phyloP scores from a whole-genome alignment of 2,329 filamentous ascomycete genomes.

The Microdochium nivale region DNA sequence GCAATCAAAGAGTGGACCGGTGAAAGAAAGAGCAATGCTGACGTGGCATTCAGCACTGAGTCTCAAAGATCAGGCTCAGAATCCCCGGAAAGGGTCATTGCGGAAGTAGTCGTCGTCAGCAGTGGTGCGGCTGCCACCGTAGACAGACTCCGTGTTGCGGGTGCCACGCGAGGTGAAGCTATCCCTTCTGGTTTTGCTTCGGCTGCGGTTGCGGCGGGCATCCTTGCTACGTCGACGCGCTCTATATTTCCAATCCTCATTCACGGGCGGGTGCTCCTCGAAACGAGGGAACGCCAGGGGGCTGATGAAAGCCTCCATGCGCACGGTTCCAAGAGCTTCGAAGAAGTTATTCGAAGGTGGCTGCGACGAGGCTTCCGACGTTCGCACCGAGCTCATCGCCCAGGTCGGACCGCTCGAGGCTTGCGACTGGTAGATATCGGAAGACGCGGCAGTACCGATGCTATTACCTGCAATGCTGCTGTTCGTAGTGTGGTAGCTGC shows the following conservation, averaged over 20 bases:
- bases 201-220: constrained; percentile 39
- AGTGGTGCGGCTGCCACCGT: constrained; percentile 34
- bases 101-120: constrained; percentile 49
- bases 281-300: constrained; percentile 43
- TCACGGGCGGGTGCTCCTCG: constrained; percentile 37
- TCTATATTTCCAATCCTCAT: constrained; percentile 38
- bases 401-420: constrained; percentile 29
- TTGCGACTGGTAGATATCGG: constrained; percentile 51
- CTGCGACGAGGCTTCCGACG: constrained; percentile 45
- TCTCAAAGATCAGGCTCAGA: constrained; percentile 25
- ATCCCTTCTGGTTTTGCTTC: constrained; percentile 41
- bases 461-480: constrained; percentile 52
- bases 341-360: constrained; percentile 57
- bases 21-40: background rate
- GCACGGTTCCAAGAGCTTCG: constrained; percentile 80
- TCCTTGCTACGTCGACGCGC: constrained; percentile 48
- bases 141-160: constrained; percentile 37
- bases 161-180: constrained; percentile 38
- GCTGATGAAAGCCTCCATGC: constrained; percentile 95
- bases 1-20: background rate
- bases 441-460: constrained; percentile 48
- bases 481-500: constrained; percentile 34
- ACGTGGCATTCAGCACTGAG: too few species aligned
- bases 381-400: constrained; percentile 40
- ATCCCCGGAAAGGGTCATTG: constrained; percentile 55